These are phyloP conservation scores for Sorghum bicolor DNA, from an alignment of 176 grass and related monocot species.

Conservation along the genomic window DNA sequence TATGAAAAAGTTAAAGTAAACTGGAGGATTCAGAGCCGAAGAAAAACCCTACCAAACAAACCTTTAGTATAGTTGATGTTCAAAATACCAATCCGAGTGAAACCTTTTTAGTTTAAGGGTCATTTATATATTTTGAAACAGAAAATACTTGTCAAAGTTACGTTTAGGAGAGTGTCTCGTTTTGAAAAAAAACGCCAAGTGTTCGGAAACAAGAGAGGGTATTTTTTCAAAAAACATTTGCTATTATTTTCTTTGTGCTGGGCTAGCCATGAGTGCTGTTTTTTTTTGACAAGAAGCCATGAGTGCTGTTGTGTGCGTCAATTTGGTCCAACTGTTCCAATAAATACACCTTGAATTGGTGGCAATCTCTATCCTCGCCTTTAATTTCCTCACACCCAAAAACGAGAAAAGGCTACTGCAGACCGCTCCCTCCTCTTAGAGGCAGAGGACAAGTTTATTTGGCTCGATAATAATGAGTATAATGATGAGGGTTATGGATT, in stretches of 20 bases:
- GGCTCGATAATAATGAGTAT: not conserved
- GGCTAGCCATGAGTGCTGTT: not conserved
- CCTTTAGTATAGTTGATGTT: too few relatives aligned
- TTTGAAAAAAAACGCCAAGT: not conserved
- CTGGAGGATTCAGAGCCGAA: too few relatives aligned
- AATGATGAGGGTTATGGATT: not conserved
- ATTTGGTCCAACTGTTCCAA: conserved; percentile 34
- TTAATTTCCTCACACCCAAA: not conserved
- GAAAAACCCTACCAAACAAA: too few relatives aligned
- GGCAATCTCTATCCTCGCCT: not conserved
- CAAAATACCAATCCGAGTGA: too few relatives aligned
- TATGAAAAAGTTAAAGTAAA: too few relatives aligned
- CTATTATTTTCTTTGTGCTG: not conserved
- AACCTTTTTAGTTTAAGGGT: too few relatives aligned
- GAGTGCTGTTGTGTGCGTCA: not conserved
- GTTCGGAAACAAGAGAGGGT: not conserved
- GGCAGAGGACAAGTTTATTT: not conserved
- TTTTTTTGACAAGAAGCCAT: too few relatives aligned
- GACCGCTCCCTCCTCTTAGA: not conserved
- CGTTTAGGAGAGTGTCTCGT: not conserved
- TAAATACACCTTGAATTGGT: conserved; percentile 44
- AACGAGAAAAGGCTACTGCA: not conserved
- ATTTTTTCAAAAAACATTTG: not conserved
- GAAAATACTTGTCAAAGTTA: not conserved
- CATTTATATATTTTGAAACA: not conserved